Evolutionary conservation across 805 yeast genomes (phyloP), one percentile per base, ranked within the genome.

Genomic region (Saccharomycopsis olivae): DNA sequence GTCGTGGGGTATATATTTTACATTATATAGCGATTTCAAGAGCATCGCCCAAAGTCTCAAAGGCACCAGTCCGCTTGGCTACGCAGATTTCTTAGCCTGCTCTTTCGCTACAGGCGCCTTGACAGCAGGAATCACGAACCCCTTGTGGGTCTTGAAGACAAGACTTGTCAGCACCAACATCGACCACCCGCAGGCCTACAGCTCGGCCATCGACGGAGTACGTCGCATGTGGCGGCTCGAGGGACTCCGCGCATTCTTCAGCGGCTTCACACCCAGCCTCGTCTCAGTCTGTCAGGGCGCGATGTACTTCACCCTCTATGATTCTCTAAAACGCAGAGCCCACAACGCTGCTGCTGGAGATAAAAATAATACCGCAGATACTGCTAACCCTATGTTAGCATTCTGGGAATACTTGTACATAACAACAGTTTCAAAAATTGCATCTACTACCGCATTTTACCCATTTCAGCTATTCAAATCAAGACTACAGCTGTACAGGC

Each of bases 121-220:
- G 4, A 85, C 96, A 0, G 71, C 94, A 1, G 40, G 85, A 0
- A 31, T 83, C 13, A 88, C 98, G 1, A 92, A 87, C 54, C 98
- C 98, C 1, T 71, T 89, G 9, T 89, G 98, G 98, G 95, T 92
- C 1, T 57, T 92, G 15, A 92, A 92, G 58, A 92, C 98, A 0
- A 67, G 97, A 46, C 79, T 89, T 49, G 66, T 88, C 51, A 75
- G 87, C 21, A 55, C 57, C 2, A 59, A 71, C 2, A 58, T 61
- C 29, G 44, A 45, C 1, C 49, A 61, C 0, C 63, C 65, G 0
- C 68, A 68, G 13, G 78, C 84, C 0, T 85, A 86, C 52, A 57
- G 57, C 8, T 73, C 85, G 0, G 58, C 78, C 5, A 9, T 52
- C 15, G 73, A 75, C 44, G 94, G 94, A 1, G 51, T 75, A 0